Evolutionary conservation across 345 rosid genomes (phyloP).

Genomic region (Salix viminalis): DNA sequence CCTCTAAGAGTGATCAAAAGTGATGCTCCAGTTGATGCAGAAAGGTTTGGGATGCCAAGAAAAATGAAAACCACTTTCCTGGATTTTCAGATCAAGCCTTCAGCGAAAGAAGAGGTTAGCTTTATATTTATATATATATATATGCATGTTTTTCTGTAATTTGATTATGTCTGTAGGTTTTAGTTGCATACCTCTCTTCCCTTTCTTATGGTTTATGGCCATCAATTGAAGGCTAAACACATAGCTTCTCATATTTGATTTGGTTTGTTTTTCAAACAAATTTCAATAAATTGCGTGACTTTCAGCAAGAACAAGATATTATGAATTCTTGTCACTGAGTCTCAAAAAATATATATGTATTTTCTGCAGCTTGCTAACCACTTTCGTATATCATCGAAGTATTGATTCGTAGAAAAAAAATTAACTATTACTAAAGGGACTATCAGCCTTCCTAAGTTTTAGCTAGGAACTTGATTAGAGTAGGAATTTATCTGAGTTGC

Average conservation of each 20-base stretch:
- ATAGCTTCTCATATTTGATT: neutral
- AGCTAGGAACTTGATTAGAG: neutral
- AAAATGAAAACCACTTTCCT: conserved; percentile 22
- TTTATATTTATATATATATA: neutral
- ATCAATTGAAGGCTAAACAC: neutral
- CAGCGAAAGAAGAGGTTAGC: conserved; percentile 44
- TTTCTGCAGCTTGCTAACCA: neutral
- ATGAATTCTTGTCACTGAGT: neutral
- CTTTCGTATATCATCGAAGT: neutral
- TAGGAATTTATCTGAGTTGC: neutral
- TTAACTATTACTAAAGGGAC: neutral
- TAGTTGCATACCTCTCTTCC: neutral
- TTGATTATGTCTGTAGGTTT: neutral
- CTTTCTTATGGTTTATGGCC: neutral
- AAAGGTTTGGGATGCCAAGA: neutral
- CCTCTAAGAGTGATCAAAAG: neutral
- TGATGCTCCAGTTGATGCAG: neutral
- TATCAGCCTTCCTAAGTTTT: neutral
- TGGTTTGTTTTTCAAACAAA: neutral
- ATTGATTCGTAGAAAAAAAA: neutral
- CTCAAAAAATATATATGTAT: neutral
- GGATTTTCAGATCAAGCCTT: conserved; percentile 27
- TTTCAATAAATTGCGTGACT: neutral
- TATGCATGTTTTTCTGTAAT: neutral
- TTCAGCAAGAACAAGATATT: neutral